phyloP scores from a whole-genome alignment of 139 green algal species.

The Raphidocelis subcapitata region DNA sequence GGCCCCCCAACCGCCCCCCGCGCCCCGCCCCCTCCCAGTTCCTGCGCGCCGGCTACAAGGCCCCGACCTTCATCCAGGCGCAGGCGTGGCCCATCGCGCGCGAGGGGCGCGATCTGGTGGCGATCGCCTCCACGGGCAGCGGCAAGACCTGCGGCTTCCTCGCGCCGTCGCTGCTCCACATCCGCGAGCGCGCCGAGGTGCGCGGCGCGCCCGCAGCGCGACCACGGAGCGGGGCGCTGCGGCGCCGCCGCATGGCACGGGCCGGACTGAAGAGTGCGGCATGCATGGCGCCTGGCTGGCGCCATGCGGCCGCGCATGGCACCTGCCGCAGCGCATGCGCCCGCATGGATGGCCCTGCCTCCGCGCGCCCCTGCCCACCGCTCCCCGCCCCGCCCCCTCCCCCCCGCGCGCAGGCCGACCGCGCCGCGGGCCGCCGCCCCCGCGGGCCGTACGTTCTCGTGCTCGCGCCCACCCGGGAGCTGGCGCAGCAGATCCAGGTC shows the following conservation, averaged over 20 bases:
- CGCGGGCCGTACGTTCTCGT: constrained; percentile 56
- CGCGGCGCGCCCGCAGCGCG: neutral
- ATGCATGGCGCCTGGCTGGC: too few species aligned
- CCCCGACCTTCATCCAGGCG: constrained; percentile 78
- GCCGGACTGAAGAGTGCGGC: too few species aligned
- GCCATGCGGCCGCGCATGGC: too few species aligned
- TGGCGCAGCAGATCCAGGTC: constrained; percentile 68
- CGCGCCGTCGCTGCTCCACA: constrained; percentile 36
- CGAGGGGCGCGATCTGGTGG: constrained; percentile 72
- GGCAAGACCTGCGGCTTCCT: constrained; percentile 83
- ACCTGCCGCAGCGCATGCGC: too few species aligned
- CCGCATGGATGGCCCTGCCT: too few species aligned
- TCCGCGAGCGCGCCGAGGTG: neutral
- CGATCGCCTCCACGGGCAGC: constrained; percentile 76
- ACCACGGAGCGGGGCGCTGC: neutral
- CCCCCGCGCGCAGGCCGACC: too few species aligned
- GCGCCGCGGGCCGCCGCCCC: neutral
- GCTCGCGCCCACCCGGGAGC: constrained; percentile 84
- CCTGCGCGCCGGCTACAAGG: constrained; percentile 53
- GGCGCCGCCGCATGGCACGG: too few species aligned
- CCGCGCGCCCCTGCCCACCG: too few species aligned
- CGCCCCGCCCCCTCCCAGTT: neutral
- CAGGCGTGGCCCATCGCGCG: constrained; percentile 80
- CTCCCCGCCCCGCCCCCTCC: too few species aligned
- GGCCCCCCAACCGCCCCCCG: neutral